These are phyloP conservation scores for Dictyostelium citrinum DNA, from an alignment of 78 protist genomes.

Conservation along the genomic window DNA sequence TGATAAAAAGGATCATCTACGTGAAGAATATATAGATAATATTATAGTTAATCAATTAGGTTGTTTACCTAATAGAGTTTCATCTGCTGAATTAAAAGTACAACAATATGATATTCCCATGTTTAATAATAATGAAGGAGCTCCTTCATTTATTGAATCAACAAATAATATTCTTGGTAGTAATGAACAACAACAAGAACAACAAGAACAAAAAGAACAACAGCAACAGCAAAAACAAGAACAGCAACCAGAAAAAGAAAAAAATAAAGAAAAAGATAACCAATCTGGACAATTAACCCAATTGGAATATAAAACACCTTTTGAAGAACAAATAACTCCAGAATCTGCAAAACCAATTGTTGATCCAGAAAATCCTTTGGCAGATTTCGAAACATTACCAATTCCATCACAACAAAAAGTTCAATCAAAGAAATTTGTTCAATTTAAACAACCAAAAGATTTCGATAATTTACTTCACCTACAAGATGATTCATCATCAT, in stretches of 20 bases:
- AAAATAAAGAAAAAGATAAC: no score
- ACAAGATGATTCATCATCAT: background rate
- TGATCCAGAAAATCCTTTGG: background rate
- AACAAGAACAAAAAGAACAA: no score
- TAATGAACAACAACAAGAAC: no score
- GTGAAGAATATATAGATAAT: background rate
- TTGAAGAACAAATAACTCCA: no score
- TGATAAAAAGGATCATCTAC: background rate
- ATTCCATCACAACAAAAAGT: no score
- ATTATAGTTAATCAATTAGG: background rate
- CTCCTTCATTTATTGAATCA: no score
- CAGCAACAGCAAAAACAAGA: no score
- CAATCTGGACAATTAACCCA: no score
- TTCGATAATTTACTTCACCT: background rate
- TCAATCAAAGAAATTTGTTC: background rate
- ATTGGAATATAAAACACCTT: no score
- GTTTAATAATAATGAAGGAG: background rate
- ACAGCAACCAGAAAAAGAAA: no score
- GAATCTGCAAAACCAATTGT: background rate
- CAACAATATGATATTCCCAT: background rate
- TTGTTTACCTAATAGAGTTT: background rate
- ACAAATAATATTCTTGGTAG: no score
- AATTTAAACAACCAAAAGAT: no score
- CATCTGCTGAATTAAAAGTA: background rate
- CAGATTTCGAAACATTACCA: background rate